Evolutionary conservation across 2,329 filamentous ascomycete genomes (phyloP), one percentile per base, ranked within the genome.

Genomic region (Cytospora paraplurivora): DNA sequence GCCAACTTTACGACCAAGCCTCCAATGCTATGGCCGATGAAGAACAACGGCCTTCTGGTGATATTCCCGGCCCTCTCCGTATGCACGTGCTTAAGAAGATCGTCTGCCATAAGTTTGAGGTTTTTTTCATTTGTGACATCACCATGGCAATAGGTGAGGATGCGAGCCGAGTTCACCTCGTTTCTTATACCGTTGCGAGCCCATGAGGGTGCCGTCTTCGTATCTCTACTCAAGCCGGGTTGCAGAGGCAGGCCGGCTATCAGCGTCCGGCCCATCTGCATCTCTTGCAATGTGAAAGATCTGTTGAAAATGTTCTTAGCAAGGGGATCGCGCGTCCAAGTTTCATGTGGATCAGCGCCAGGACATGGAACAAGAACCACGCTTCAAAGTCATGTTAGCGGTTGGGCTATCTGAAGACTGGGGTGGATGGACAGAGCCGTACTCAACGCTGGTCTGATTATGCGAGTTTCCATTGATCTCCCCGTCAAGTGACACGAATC

Each of bases 1-100:
- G 81, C 82, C 69, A 81, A 73, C 73, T 86, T 86, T 4, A 79
- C 79, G 2, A 86, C 80, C 17, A 86, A 69, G 0, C 84, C 84
- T 0, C 84, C 84, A 4, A 86, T 76, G 49, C 83, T 85, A 61
- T 87, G 84, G 11, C 78, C 83, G 6, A 87, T 76, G 68, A 87
- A 84, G 64, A 86, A 76, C 7, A 87, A 67, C 0, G 84, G 84
- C 8, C 84, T 77, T 2, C 71, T 70, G 57, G 44, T 7, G 21
- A 17, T 19, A 1, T 53, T n/a, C 17, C 59, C 47, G 55, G 49
- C 62, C 66, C 59, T 65, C 76, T 68, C 44, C 63, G 35, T 62
- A 63, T 21, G 82, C 51, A 47, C 78, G 72, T 12, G 10, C 4
- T 76, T 69, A 7, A 83, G 69, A 15, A 83, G 68, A 35, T 76